These are phyloP conservation scores for Leccinum rimulosum DNA, from an alignment of 768 basidiomycete genomes.

Conservation along the genomic window DNA sequence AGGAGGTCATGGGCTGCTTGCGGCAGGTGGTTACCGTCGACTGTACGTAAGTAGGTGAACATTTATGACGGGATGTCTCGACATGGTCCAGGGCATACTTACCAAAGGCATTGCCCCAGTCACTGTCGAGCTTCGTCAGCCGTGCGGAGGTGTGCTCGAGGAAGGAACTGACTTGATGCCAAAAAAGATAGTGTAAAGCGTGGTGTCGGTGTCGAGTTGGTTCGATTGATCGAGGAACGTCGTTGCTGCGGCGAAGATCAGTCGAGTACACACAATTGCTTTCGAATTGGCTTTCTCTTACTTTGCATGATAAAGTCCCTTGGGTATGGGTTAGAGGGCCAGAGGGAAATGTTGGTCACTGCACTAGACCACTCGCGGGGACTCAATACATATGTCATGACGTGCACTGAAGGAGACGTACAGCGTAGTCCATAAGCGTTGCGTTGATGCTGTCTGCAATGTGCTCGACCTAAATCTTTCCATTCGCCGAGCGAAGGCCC, in stretches of 20 bases:
- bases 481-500: slow-evolving; percentile 51
- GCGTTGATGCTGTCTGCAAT: slow-evolving; percentile 41
- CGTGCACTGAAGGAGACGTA: slow-evolving; percentile 19
- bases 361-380: slow-evolving; percentile 36
- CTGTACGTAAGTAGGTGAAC: slow-evolving; percentile 21
- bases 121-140: slow-evolving; percentile 29
- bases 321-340: slow-evolving; percentile 48
- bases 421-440: slow-evolving; percentile 50
- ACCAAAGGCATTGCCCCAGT: slow-evolving; percentile 45
- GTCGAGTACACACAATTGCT: neutral
- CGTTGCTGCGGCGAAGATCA: slow-evolving; percentile 29
- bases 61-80: neutral
- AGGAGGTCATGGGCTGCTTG: slow-evolving; percentile 44
- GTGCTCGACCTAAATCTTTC: slow-evolving; percentile 48
- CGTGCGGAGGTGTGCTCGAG: neutral
- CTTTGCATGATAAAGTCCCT: slow-evolving; percentile 51
- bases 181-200: slow-evolving; percentile 52
- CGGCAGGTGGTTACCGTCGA: slow-evolving; percentile 46
- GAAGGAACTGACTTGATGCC: slow-evolving; percentile 47
- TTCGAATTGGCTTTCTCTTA: slow-evolving; percentile 13
- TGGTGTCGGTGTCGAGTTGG: slow-evolving; percentile 43
- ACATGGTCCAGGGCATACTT: slow-evolving; percentile 1
- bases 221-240: slow-evolving; percentile 46
- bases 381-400: neutral
- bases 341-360: slow-evolving; percentile 45